These are phyloP conservation scores for Lepidium sativum DNA, from an alignment of 345 rosid species.

Conservation along the genomic window DNA sequence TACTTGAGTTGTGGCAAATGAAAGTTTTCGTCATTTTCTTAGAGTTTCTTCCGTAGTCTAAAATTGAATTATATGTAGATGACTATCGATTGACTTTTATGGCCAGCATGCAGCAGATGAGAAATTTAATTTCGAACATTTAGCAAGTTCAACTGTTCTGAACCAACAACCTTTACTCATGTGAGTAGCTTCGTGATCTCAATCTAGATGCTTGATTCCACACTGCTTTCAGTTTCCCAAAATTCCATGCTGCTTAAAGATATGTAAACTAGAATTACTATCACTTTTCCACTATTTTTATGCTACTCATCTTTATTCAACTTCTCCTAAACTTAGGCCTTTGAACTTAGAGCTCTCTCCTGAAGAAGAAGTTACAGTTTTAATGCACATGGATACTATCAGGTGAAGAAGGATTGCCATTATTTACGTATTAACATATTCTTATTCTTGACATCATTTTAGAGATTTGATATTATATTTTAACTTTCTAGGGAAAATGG, in stretches of 20 bases:
- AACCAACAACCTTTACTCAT: conserved; percentile 92
- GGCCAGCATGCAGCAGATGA: conserved; percentile 98
- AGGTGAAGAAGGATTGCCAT: conserved; percentile 42
- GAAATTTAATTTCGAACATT: conserved; percentile 85
- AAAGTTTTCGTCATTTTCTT: not conserved
- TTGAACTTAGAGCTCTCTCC: conserved; percentile 86
- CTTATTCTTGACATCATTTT: not conserved
- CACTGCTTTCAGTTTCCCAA: conserved; percentile 1
- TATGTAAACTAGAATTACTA: not conserved
- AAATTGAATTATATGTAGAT: not conserved
- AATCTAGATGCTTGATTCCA: conserved; percentile 6
- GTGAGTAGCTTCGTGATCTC: conserved; percentile 42
- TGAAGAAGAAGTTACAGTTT: conserved; percentile 76
- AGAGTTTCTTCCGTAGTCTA: no score
- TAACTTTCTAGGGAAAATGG: conserved; percentile 66
- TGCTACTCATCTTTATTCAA: not conserved
- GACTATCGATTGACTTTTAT: conserved; percentile 20
- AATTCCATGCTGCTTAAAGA: not conserved
- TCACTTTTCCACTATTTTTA: not conserved
- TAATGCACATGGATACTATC: conserved; percentile 81
- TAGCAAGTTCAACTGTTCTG: conserved; percentile 76
- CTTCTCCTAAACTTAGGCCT: conserved; percentile 38
- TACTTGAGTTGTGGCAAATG: not conserved
- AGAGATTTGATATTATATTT: not conserved
- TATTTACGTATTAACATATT: not conserved